Conservation (phyloP, 306 rosid species). For the Dalbergia cultrata region DNA sequence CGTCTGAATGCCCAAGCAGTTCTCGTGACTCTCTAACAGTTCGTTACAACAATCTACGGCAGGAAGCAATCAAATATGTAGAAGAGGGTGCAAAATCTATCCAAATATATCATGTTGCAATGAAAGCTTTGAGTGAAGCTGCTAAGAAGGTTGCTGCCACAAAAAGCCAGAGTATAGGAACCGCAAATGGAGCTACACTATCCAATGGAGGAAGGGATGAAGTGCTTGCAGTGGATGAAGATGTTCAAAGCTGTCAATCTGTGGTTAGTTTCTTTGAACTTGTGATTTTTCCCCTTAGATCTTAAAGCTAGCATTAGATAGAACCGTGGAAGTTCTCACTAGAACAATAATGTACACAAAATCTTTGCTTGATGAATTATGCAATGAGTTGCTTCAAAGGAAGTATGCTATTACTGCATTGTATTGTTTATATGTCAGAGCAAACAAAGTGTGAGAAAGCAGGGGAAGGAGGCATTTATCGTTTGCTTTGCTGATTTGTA, state of each 20-base stretch:
- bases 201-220: slow-evolving; percentile 67
- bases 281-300: slow-evolving; percentile 26
- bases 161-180: slow-evolving; percentile 60
- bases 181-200: slow-evolving; percentile 54
- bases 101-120: slow-evolving; percentile 79
- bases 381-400: slow-evolving; percentile 17
- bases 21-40: slow-evolving; percentile 68
- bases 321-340: no score
- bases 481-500: background rate
- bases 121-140: slow-evolving; percentile 87
- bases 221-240: slow-evolving; percentile 64
- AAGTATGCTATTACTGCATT: background rate
- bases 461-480: slow-evolving; percentile 1
- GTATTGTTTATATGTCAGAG: slow-evolving; percentile 14
- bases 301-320: background rate
- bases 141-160: slow-evolving; percentile 67
- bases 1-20: slow-evolving; percentile 60
- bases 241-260: slow-evolving; percentile 58
- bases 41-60: slow-evolving; percentile 77
- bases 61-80: slow-evolving; percentile 86
- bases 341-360: background rate
- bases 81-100: slow-evolving; percentile 96
- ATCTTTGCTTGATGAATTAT: slow-evolving; percentile 28
- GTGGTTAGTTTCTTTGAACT: slow-evolving; percentile 62
- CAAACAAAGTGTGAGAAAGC: slow-evolving; percentile 13